Evolutionary conservation across 768 basidiomycete genomes (phyloP).

Genomic region (Termitomyces sp.): DNA sequence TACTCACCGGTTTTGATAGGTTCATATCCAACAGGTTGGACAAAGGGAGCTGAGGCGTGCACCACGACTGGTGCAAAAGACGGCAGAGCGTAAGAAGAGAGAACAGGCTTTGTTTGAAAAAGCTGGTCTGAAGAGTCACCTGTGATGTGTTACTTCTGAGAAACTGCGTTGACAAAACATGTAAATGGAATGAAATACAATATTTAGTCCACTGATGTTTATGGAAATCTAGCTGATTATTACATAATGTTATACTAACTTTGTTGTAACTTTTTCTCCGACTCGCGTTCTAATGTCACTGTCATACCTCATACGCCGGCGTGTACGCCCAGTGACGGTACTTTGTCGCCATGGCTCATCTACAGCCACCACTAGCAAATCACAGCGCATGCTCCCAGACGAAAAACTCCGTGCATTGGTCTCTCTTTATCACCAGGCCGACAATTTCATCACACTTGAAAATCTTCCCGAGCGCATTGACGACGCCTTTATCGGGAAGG

Average conservation of each 20-base stretch:
- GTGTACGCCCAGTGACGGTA: not conserved
- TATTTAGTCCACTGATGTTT: not conserved
- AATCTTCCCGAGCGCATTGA: constrained; percentile 64
- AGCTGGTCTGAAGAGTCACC: constrained; percentile 52
- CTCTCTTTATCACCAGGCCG: constrained; percentile 72
- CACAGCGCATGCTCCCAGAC: constrained; percentile 37
- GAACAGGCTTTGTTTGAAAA: constrained; percentile 57
- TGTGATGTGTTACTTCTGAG: constrained; percentile 16
- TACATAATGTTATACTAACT: not conserved
- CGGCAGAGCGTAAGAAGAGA: constrained; percentile 50
- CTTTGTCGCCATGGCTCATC: constrained; percentile 17
- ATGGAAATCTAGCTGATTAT: too few relatives aligned
- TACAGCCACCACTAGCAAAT: constrained; percentile 15
- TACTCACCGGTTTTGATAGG: constrained; percentile 31
- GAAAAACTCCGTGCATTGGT: constrained; percentile 68
- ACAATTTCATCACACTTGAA: constrained; percentile 63
- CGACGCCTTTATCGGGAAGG: constrained; percentile 39
- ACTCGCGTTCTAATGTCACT: constrained; percentile 11
- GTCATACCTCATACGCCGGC: constrained; percentile 11
- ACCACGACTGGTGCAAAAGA: constrained; percentile 47
- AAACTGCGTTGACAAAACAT: not conserved
- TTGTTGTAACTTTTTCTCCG: not conserved
- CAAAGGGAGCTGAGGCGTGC: constrained; percentile 82
- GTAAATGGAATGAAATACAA: not conserved
- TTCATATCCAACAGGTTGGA: constrained; percentile 95